A percentile compares a stretch with the other conserved stretches of the same genome.
These are phyloP conservation scores for Triticum aestivum DNA, from an alignment of 176 grass and related monocot genomes.

Conservation along the genomic window IWGSC_CS_RefSeq_v2.1 NC_057801.1:798566212-798566711, in stretches of 20 bases:
- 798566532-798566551: conserved; percentile 86
- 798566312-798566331: conserved; percentile 94
- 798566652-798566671: not conserved
- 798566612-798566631: conserved; percentile 89
- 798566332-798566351: conserved; percentile 90
- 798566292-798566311: conserved; percentile 84
- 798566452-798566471: not conserved
- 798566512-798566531: conserved; percentile 96
- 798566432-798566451: not conserved
- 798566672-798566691: not conserved
- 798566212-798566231: conserved; percentile 73
- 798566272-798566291: conserved; percentile 91
- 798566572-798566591: conserved; percentile 97
- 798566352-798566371: conserved; percentile 71
- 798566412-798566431: not conserved
- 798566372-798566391: conserved; percentile 90
- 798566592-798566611: conserved; percentile 99
- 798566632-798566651: conserved; percentile 87
- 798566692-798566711: conserved; percentile 5
- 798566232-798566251: conserved; percentile 70
- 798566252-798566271: conserved; percentile 63
- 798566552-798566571: conserved; percentile 92
- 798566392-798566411: conserved; percentile 46
- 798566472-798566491: not conserved
- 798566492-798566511: not conserved